A percentile compares a stretch with the other conserved stretches of the same genome.
phyloP scores from a whole-genome alignment of 805 yeast species.

The Candida boidinii region DNA sequence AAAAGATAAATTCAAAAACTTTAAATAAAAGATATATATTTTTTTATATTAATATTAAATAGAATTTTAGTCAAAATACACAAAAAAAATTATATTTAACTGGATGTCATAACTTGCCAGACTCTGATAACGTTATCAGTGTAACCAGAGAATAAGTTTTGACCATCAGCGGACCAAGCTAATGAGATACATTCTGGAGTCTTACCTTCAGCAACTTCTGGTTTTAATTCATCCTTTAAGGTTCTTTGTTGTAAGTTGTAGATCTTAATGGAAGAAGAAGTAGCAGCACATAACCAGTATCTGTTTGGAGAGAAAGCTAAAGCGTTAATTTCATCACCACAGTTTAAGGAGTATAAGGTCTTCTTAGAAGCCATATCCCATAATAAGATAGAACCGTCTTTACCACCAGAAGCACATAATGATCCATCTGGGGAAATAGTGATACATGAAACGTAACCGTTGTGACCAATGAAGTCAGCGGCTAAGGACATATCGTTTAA shows the following conservation, averaged over 20 bases:
- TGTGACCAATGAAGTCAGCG: slow-evolving; percentile 99
- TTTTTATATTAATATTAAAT: no score
- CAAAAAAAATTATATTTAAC: slow-evolving; percentile 17
- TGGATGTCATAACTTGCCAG: slow-evolving; percentile 98
- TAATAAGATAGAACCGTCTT: slow-evolving; percentile 97
- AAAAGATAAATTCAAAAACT: no score
- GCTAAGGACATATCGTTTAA: slow-evolving; percentile 62
- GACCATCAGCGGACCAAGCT: slow-evolving; percentile 99
- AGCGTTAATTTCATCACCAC: slow-evolving; percentile 96
- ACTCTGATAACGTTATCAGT: slow-evolving; percentile 99
- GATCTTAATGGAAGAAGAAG: slow-evolving; percentile 95
- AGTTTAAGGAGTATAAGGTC: slow-evolving; percentile 86
- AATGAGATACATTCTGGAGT: slow-evolving; percentile 97
- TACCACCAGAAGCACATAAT: slow-evolving; percentile 98
- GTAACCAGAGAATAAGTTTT: slow-evolving; percentile 99
- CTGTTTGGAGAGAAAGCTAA: slow-evolving; percentile 99
- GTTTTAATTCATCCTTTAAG: slow-evolving; percentile 94
- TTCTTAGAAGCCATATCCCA: slow-evolving; percentile 90
- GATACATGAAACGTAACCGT: slow-evolving; percentile 95
- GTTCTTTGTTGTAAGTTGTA: slow-evolving; percentile 93
- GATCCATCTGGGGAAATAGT: slow-evolving; percentile 99
- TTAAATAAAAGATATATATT: not conserved
- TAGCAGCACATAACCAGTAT: slow-evolving; percentile 99
- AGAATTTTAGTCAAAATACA: no score
- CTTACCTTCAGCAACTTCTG: slow-evolving; percentile 94